phyloP scores from a whole-genome alignment of 2,329 filamentous ascomycete genomes.

The Cladosporium sp. region DNA sequence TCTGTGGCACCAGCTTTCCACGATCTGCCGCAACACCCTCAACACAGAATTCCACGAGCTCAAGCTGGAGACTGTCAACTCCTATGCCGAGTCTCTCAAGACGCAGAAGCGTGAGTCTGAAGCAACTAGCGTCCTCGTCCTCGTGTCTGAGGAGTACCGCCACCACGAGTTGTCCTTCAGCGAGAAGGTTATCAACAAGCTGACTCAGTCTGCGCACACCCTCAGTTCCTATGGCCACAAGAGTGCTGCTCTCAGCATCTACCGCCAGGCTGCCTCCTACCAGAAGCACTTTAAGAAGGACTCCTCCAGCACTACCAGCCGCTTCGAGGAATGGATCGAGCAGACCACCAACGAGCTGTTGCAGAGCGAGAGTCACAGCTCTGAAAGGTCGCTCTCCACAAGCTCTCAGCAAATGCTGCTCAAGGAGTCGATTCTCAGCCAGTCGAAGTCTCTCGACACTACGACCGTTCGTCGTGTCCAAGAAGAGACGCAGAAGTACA shows the following conservation, averaged over 20 bases:
- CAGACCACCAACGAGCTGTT: slow-evolving; percentile 41
- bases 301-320: slow-evolving; percentile 31
- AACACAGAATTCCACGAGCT: slow-evolving; percentile 45
- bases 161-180: slow-evolving; percentile 34
- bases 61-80: slow-evolving; percentile 44
- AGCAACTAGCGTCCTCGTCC: slow-evolving; percentile 42
- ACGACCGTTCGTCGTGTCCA: slow-evolving; percentile 40
- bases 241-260: slow-evolving; percentile 44
- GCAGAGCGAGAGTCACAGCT: slow-evolving; percentile 37
- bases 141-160: slow-evolving; percentile 48
- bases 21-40: slow-evolving; percentile 40
- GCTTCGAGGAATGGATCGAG: slow-evolving; percentile 42
- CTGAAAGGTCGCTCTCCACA: slow-evolving; percentile 37
- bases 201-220: slow-evolving; percentile 40
- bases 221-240: slow-evolving; percentile 46
- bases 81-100: slow-evolving; percentile 46
- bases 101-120: slow-evolving; percentile 43
- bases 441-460: slow-evolving; percentile 35
- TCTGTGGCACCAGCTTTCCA: slow-evolving; percentile 49
- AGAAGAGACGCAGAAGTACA: slow-evolving; percentile 40
- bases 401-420: slow-evolving; percentile 43
- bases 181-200: slow-evolving; percentile 24
- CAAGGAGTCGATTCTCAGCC: slow-evolving; percentile 35
- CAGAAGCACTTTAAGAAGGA: slow-evolving; percentile 34
- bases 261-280: slow-evolving; percentile 35